A percentile compares a stretch with the other conserved stretches of the same genome.
Evolutionary conservation across 192 early-diverging fungal species (phyloP).

Genomic region (Dispira simplex): DNA sequence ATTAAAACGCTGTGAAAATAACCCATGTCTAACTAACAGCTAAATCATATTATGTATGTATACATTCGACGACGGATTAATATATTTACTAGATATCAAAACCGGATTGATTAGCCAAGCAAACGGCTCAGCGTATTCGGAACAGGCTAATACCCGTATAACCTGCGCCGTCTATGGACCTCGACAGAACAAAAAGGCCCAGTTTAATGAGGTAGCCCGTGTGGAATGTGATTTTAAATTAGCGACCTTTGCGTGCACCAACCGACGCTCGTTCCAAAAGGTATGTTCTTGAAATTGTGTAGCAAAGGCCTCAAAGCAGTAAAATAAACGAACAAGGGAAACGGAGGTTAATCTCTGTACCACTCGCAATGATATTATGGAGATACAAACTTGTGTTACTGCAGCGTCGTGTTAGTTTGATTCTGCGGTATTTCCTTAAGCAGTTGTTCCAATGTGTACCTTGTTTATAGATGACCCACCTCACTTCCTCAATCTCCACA

Average conservation of each 20-base stretch:
- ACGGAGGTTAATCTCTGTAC: too few relatives aligned
- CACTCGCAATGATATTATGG: too few relatives aligned
- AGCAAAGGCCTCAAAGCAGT: not conserved
- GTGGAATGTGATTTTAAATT: constrained; percentile 16
- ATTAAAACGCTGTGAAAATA: not conserved
- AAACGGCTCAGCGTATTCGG: constrained; percentile 27
- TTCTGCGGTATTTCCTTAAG: too few relatives aligned
- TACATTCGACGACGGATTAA: not conserved
- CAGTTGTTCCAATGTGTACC: too few relatives aligned
- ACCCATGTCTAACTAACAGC: not conserved
- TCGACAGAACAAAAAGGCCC: constrained; percentile 14
- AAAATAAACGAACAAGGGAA: too few relatives aligned
- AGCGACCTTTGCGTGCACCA: not conserved
- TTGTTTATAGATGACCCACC: too few relatives aligned
- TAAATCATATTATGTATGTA: not conserved
- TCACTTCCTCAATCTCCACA: too few relatives aligned
- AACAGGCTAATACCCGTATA: constrained; percentile 29
- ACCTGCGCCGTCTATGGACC: constrained; percentile 32
- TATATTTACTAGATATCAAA: constrained; percentile 4
- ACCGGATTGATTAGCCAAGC: constrained; percentile 11
- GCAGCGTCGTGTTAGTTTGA: too few relatives aligned
- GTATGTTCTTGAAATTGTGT: not conserved
- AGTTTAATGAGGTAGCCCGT: constrained; percentile 25
- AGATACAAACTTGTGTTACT: too few relatives aligned
- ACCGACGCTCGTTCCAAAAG: not conserved